Evolutionary conservation across 768 basidiomycete species (phyloP).

Genomic region (Galerina sulciceps): DNA sequence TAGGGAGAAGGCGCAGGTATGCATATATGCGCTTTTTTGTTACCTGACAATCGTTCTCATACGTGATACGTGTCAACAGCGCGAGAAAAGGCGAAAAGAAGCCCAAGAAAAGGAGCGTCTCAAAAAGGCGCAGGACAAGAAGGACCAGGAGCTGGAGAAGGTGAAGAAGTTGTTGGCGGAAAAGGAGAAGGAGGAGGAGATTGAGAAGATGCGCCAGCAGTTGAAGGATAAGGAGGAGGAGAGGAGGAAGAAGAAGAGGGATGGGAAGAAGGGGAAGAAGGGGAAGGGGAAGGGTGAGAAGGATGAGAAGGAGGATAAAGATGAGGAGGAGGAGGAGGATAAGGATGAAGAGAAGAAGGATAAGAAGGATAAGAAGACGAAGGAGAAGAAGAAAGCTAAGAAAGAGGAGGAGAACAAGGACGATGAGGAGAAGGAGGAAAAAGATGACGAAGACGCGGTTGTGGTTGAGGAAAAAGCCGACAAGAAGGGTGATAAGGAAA

Average conservation of each 20-base stretch:
- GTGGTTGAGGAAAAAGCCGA: neutral
- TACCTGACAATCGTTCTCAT: constrained; percentile 7
- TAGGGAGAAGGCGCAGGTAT: constrained; percentile 69
- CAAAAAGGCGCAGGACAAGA: constrained; percentile 68
- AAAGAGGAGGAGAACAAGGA: neutral
- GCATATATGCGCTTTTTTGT: constrained; percentile 22
- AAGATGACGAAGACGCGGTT: neutral
- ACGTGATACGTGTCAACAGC: constrained; percentile 25
- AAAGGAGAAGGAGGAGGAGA: constrained; percentile 38
- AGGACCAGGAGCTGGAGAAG: constrained; percentile 57
- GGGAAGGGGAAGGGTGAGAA: constrained; percentile 27
- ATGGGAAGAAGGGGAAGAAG: constrained; percentile 31
- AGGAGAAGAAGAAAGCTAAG: neutral
- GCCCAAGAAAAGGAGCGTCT: constrained; percentile 61
- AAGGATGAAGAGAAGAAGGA: constrained; percentile 31
- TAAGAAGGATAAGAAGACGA: neutral
- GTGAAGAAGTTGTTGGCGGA: constrained; percentile 48
- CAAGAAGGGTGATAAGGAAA: neutral
- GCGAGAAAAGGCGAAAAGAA: constrained; percentile 56
- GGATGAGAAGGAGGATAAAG: constrained; percentile 30
- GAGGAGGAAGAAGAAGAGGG: constrained; percentile 32
- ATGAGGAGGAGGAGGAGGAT: constrained; percentile 43
- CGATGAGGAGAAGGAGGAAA: neutral
- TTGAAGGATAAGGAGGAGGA: constrained; percentile 35
- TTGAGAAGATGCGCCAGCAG: constrained; percentile 32